Conservation (phyloP, 78 protist genomes). For the Corallochytrium limacisporum region DNA sequence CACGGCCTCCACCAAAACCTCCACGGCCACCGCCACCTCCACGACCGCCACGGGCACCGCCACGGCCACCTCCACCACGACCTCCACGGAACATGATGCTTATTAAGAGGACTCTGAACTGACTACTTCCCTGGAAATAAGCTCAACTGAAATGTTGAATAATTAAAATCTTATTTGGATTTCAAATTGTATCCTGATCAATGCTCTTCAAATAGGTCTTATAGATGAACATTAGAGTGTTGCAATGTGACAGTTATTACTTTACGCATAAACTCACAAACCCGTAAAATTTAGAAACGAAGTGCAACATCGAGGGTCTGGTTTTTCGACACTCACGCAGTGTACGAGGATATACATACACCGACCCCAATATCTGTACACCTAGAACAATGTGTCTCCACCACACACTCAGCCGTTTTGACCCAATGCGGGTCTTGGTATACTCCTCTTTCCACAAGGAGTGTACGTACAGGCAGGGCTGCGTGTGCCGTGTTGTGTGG, state of each 20-base stretch:
- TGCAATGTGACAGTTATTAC: too few species aligned
- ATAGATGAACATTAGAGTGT: not conserved
- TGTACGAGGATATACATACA: too few species aligned
- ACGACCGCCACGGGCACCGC: slow-evolving; percentile 42
- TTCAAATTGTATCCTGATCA: not conserved
- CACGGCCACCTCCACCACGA: slow-evolving; percentile 25
- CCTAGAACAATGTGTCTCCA: too few species aligned
- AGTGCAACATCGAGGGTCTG: not conserved
- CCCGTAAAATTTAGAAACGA: not conserved
- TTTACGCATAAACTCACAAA: not conserved
- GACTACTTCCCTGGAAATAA: not conserved
- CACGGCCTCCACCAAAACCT: slow-evolving; percentile 32
- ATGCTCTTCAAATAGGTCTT: not conserved
- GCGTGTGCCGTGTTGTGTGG: too few species aligned
- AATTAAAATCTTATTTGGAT: too few species aligned
- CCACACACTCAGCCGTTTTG: too few species aligned
- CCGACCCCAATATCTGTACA: too few species aligned
- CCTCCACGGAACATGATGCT: slow-evolving; percentile 6
- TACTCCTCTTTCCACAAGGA: too few species aligned
- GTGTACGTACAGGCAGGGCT: too few species aligned
- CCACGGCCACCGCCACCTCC: slow-evolving; percentile 14
- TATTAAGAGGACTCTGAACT: not conserved
- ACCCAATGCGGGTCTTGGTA: too few species aligned
- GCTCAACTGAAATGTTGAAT: not conserved
- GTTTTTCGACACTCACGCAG: too few species aligned